Base-by-base conservation (phyloP, 805 yeast species). In the Nakazawaea molendinolei region DNA sequence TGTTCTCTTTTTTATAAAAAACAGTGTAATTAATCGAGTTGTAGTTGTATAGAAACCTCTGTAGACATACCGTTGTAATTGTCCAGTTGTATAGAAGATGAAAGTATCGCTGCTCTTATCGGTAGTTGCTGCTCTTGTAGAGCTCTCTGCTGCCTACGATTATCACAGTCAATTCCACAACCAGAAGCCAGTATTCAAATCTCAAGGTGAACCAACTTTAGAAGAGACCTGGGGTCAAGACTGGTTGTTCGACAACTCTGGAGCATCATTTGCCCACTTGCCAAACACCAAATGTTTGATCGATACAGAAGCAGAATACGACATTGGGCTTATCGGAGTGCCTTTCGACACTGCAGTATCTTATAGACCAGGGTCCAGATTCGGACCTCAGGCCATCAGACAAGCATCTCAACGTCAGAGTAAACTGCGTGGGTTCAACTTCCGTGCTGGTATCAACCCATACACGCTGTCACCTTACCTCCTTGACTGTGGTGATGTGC, bases 301-400 rank as follows among this genome's bases (percentile, higher is more conserved):
- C 3, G 56, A 73, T 27, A 55, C 71, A 28, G 63, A 67, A 5
- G 42, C 53, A 6, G 48, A 60, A 2, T 86, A 67, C 46, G 95
- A 85, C 47, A 69, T 85, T 33, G 95, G 79, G 1, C 44, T 85
- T 10, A 66, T 84, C 38, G 95, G 95, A 4, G 79, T 81, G 2
- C 94, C 94, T 0, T 85, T 84, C 47, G 95, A 84, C 50, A 84
- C 92, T 5, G 90, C 90, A 0, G 79, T 78, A 0, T 70, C 87
- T 1, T 84, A 76, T 54, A 66, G 94, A 34, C 71, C 89, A 0
- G 94, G 95, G 5, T 89, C 94, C 2, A 60, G 95, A 36, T 84
- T 84, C 56, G 95, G 95, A 3, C 95, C 90, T 3, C 58, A 77
- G 34, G 81, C 83, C 9, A 77, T 80, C 34, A 60, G 89, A 44